phyloP scores from a whole-genome alignment of 345 rosid species.

The Arabidopsis arenosa region DNA sequence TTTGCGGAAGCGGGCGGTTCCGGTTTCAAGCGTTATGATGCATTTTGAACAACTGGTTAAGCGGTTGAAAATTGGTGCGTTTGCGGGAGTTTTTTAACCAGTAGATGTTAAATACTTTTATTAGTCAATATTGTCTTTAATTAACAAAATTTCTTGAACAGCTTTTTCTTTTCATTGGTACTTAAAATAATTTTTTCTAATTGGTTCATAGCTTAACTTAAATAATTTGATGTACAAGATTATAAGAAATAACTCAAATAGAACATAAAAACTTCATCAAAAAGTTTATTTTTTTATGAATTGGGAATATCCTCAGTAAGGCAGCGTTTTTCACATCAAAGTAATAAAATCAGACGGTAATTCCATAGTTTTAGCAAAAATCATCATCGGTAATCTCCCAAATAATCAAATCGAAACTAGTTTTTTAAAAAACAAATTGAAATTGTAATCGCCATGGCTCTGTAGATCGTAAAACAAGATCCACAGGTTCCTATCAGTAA shows the following conservation, averaged over 20 bases:
- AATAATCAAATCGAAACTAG: background rate
- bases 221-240: background rate
- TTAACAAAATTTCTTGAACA: too few relatives aligned
- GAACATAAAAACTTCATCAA: too few relatives aligned
- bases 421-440: background rate
- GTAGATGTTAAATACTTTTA: too few relatives aligned
- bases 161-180: too few relatives aligned
- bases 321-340: constrained; percentile 42
- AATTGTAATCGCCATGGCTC: constrained; percentile 48
- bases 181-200: too few relatives aligned
- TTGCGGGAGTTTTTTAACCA: too few relatives aligned
- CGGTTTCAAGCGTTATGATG: too few relatives aligned
- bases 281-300: background rate
- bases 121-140: too few relatives aligned
- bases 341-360: constrained; percentile 75
- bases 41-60: too few relatives aligned
- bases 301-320: constrained; percentile 24
- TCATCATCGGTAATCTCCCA: constrained; percentile 15
- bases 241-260: background rate
- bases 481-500: constrained; percentile 69
- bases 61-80: too few relatives aligned
- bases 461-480: constrained; percentile 43
- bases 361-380: constrained; percentile 58
- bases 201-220: too few relatives aligned
- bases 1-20: too few relatives aligned